phyloP scores from a whole-genome alignment of 208 protist genomes.

The Leishmania martiniquensis region DNA sequence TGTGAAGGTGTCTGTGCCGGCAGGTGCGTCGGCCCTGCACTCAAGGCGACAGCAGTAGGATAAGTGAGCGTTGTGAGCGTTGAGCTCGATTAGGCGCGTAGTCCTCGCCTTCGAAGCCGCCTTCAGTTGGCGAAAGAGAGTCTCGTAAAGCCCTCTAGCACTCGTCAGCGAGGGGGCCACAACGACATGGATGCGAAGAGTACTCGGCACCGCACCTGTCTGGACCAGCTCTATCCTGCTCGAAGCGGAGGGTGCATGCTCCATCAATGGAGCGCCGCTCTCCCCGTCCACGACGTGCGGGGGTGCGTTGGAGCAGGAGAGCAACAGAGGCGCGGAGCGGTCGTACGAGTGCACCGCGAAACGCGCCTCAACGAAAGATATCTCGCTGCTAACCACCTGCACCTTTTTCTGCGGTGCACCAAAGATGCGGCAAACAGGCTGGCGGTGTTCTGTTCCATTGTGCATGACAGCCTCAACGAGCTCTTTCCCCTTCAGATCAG shows the following conservation, averaged over 20 bases:
- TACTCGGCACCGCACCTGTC: constrained; percentile 13
- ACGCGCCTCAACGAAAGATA: constrained; percentile 20
- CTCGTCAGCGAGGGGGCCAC: constrained; percentile 18
- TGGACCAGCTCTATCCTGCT: constrained; percentile 14
- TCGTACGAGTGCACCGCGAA: constrained; percentile 26
- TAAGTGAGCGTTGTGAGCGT: constrained; percentile 35
- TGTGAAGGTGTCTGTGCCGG: constrained; percentile 3
- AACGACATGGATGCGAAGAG: constrained; percentile 24
- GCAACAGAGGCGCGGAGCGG: constrained; percentile 9
- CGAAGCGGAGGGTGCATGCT: neutral
- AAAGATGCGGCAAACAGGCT: constrained; percentile 2
- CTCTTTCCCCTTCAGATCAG: constrained; percentile 32
- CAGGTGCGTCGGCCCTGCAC: neutral
- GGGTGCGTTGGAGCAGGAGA: constrained; percentile 6
- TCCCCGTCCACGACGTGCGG: constrained; percentile 22
- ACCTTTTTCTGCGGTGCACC: constrained; percentile 9
- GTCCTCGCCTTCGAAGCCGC: constrained; percentile 13
- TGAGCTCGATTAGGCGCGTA: constrained; percentile 28
- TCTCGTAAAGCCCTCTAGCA: constrained; percentile 19
- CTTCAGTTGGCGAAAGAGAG: constrained; percentile 24
- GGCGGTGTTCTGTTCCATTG: neutral
- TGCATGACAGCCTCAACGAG: constrained; percentile 31
- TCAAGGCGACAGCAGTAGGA: constrained; percentile 34
- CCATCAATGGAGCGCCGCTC: constrained; percentile 12
- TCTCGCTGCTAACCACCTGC: constrained; percentile 9